phyloP scores from a whole-genome alignment of 495 filamentous ascomycete species.

The Podospora appendiculata region DNA sequence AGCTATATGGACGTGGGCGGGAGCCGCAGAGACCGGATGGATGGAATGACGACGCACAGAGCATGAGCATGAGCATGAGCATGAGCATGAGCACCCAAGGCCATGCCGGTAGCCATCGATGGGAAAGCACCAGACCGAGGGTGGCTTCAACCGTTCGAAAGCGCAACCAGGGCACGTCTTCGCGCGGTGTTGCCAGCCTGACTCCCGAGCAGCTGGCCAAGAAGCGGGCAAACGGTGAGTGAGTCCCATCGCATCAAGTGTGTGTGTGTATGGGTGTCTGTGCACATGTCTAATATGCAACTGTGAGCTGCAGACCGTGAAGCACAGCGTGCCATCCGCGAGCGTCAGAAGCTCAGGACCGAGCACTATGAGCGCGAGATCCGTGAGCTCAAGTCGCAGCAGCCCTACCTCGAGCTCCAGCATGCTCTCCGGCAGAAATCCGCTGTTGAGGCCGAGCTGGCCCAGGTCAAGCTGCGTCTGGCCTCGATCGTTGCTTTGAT shows the following conservation, averaged over 20 bases:
- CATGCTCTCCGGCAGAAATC: constrained; percentile 61
- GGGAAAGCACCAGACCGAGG: neutral
- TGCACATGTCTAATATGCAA: neutral
- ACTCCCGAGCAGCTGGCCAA: constrained; percentile 63
- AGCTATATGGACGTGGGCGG: neutral
- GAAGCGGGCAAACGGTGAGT: constrained; percentile 67
- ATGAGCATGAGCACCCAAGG: neutral
- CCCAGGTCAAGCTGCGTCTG: constrained; percentile 56
- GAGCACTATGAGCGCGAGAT: constrained; percentile 47
- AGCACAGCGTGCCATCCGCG: constrained; percentile 73
- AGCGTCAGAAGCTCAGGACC: constrained; percentile 68
- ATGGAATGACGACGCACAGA: neutral
- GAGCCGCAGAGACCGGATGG: neutral
- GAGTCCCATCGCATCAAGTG: neutral
- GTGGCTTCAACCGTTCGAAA: constrained; percentile 9
- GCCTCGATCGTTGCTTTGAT: constrained; percentile 53
- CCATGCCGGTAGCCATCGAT: neutral
- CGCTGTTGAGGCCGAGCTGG: constrained; percentile 60
- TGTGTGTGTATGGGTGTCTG: neutral
- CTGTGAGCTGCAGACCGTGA: constrained; percentile 51
- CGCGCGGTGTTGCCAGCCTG: constrained; percentile 59
- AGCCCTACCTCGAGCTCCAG: constrained; percentile 75
- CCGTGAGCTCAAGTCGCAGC: constrained; percentile 49
- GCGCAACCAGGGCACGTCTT: constrained; percentile 27
- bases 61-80: neutral